Evolutionary conservation across 192 early-diverging fungal genomes (phyloP).

Genomic region (Coemansia sp.): DNA sequence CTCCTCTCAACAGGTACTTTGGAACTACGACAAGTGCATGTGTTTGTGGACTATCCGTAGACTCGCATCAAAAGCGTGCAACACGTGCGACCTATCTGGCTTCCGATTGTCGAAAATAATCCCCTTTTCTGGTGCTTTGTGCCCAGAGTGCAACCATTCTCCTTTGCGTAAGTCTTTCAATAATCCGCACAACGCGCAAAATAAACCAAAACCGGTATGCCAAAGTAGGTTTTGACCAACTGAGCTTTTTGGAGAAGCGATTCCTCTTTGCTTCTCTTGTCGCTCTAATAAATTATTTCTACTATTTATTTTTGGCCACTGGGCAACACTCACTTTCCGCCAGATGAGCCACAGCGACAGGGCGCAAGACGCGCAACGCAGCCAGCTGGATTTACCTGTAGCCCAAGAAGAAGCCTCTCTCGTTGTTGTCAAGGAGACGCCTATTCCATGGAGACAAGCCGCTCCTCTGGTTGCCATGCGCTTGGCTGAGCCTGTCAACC

Average conservation of each 20-base stretch:
- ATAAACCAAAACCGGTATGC: not conserved
- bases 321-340: not conserved
- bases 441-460: conserved; percentile 43
- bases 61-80: not conserved
- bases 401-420: not conserved
- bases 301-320: not conserved
- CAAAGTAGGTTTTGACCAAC: too few relatives aligned
- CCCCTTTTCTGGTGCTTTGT: too few relatives aligned
- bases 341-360: not conserved
- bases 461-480: conserved; percentile 27
- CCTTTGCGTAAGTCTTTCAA: not conserved
- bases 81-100: not conserved
- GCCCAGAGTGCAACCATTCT: not conserved
- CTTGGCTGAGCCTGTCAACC: conserved; percentile 68
- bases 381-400: not conserved
- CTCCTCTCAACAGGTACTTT: too few relatives aligned
- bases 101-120: not conserved
- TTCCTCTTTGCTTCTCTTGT: not conserved
- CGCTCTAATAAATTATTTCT: not conserved
- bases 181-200: not conserved
- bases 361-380: not conserved
- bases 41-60: too few relatives aligned
- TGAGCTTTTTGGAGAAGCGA: not conserved
- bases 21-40: too few relatives aligned
- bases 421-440: conserved; percentile 29